Percentiles rank a stretch among this genome's conserved stretches.
phyloP scores from a whole-genome alignment of 2,329 filamentous ascomycete genomes.

The Colletotrichum phormii region DNA sequence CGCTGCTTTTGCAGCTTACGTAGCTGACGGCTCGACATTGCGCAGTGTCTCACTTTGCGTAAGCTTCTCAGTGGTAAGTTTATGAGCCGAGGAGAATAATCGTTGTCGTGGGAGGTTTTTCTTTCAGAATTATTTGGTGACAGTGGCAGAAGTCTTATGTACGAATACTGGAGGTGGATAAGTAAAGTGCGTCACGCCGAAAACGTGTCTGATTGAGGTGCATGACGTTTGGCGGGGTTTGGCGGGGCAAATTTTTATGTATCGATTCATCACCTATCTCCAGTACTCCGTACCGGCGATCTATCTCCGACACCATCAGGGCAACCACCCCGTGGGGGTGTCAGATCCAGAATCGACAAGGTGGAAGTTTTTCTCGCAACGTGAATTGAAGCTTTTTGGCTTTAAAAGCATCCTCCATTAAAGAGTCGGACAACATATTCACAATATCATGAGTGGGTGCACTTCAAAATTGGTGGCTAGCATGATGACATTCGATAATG shows the following conservation, averaged over 20 bases:
- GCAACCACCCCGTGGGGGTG: too few species aligned
- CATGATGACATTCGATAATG: neutral
- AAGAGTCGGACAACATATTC: neutral
- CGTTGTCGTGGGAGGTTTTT: neutral
- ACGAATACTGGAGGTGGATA: neutral
- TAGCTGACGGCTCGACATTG: constrained; percentile 64
- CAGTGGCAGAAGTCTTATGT: neutral
- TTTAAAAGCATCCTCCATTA: neutral
- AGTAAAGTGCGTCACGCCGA: constrained; percentile 33
- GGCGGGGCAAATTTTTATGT: constrained; percentile 26
- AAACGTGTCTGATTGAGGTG: constrained; percentile 32
- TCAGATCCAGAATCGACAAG: too few species aligned
- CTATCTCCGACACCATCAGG: too few species aligned
- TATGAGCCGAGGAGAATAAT: neutral
- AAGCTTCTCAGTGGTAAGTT: neutral
- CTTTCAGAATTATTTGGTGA: neutral
- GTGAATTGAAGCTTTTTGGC: neutral
- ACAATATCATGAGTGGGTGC: neutral
- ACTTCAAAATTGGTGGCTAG: neutral
- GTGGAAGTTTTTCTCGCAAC: too few species aligned
- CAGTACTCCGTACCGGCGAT: too few species aligned
- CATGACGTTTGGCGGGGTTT: constrained; percentile 39
- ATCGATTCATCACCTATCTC: neutral
- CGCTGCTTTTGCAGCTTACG: constrained; percentile 64
- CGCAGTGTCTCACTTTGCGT: constrained; percentile 15